Conservation (phyloP, 1,139 yeast species). For the Nadsonia commutata region DNA sequence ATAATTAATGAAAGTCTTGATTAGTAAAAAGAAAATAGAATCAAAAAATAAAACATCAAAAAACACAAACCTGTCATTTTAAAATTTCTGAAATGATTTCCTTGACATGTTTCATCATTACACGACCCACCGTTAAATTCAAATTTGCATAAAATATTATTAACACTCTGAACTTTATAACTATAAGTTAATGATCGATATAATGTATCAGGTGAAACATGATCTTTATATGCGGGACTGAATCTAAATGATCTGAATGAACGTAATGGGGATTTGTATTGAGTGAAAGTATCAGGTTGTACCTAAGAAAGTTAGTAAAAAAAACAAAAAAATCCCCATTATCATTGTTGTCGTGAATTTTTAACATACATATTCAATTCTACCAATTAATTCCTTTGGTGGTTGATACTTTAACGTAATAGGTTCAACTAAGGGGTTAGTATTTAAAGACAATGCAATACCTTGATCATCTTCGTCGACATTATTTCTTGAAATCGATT, state of each 20-base stretch:
- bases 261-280: background rate
- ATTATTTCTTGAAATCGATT: background rate
- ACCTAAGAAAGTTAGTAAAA: background rate
- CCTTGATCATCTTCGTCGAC: background rate
- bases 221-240: background rate
- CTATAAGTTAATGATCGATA: background rate
- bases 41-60: background rate
- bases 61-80: background rate
- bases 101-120: background rate
- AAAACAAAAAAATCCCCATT: background rate
- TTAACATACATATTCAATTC: background rate
- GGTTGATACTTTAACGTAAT: background rate
- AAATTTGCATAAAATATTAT: background rate
- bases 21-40: background rate
- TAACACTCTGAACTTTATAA: background rate
- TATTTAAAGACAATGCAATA: background rate
- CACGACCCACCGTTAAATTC: background rate
- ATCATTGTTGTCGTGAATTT: too few species aligned
- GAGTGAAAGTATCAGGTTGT: background rate
- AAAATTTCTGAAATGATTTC: background rate
- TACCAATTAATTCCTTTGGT: background rate
- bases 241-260: background rate
- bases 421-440: background rate
- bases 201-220: background rate
- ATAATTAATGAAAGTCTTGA: too few species aligned